These are phyloP conservation scores for Scleroderma citrinum DNA, from an alignment of 768 basidiomycete species.

Conservation along the genomic window DNA sequence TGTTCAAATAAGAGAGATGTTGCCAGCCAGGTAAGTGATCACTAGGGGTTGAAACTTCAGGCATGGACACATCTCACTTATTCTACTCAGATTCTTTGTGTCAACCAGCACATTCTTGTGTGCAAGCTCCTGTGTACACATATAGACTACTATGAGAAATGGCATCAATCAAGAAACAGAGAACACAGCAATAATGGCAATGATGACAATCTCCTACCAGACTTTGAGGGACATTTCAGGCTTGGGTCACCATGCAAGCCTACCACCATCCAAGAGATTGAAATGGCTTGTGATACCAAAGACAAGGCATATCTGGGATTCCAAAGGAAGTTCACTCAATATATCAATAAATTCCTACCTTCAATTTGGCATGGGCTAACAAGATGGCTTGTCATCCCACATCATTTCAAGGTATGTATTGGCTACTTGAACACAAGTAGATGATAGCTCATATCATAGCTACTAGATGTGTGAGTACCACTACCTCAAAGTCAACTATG, in stretches of 20 bases:
- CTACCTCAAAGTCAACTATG: constrained; percentile 24
- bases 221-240: constrained; percentile 1
- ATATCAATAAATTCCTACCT: neutral
- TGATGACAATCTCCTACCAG: neutral
- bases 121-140: neutral
- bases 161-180: too few relatives aligned
- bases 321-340: neutral
- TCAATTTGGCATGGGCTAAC: neutral
- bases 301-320: neutral
- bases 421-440: too few relatives aligned
- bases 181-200: neutral
- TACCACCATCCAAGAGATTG: neutral
- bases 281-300: neutral
- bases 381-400: neutral
- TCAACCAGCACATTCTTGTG: constrained; percentile 1
- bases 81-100: neutral
- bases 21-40: constrained; percentile 22
- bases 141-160: neutral
- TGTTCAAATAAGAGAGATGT: constrained; percentile 32
- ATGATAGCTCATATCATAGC: neutral
- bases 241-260: neutral
- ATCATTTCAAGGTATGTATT: neutral
- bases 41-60: too few relatives aligned
- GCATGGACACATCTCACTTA: neutral
- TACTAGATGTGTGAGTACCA: constrained; percentile 22